Base-by-base conservation (phyloP, 352 stramenopile genomes). In the Phytophthora kernoviae region DNA sequence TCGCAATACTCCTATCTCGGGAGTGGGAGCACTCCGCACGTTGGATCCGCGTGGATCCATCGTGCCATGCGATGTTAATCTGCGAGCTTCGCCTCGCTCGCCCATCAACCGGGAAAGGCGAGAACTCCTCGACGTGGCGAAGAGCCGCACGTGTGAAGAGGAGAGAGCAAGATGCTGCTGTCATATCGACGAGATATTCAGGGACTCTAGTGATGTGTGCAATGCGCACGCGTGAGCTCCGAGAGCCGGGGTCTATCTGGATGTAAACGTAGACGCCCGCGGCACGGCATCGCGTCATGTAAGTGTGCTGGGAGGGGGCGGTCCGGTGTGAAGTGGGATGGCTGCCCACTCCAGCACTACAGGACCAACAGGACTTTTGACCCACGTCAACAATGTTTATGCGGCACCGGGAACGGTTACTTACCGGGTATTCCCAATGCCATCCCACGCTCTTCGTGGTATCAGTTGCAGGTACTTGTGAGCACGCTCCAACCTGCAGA, bases 71-170 rank as follows among this genome's bases (percentile, higher is more conserved):
- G n/a, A n/a, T n/a, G n/a, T n/a, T n/a, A n/a, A 24, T 30, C 32
- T 50, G 17, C 20, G 27, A 18, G 17, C 21, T 40, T 8, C 39
- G 39, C 22, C 37, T 22, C 15, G 34, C 21, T 18, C 51, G 34
- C 50, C 50, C 48, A 48, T 58, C 32, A 58, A 44, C 52, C 12
- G 22, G 49, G 42, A 59, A 53, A 65, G 58, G 49, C 51, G 51
- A 51, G 32, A 30, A 30, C 24, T 30, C 44, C 43, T 65, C 58
- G 58, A 65, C 49, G 58, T 65, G 50, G 58, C 58, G 46, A 63
- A 58, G 46, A 68, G 44, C 59, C 3, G 62, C 59, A 56, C 51
- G 33, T 15, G 17, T 14, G 21, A 44, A 39, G 9, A 14, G 14
- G 14, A 39, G 33, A n/a, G 14, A 21, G 37, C n/a, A 43, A 17